Conservation (phyloP, 495 filamentous ascomycete genomes). For the Umbilicaria muhlenbergii region DNA sequence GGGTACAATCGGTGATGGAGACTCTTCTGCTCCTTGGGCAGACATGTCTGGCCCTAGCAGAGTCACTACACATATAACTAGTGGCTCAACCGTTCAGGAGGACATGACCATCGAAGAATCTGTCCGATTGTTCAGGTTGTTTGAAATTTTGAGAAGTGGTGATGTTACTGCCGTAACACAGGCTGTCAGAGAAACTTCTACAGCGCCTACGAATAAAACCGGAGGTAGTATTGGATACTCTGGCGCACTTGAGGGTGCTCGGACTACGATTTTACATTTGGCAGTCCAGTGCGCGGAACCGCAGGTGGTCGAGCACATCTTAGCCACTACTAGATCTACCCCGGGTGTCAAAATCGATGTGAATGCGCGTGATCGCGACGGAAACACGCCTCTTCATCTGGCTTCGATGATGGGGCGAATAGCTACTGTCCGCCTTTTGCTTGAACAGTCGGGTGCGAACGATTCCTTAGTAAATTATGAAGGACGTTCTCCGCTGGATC, state of each 20-base stretch:
- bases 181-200: conserved; percentile 54
- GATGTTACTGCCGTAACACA: conserved; percentile 82
- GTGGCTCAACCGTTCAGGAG: conserved; percentile 18
- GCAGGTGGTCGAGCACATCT: conserved; percentile 87
- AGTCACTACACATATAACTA: conserved; percentile 20
- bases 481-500: conserved; percentile 72
- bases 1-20: conserved; percentile 6
- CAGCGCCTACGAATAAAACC: conserved; percentile 22
- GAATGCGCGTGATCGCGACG: conserved; percentile 80
- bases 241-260: conserved; percentile 40
- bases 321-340: conserved; percentile 49
- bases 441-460: conserved; percentile 68
- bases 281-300: conserved; percentile 95
- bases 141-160: conserved; percentile 78
- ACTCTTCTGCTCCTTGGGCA: conserved; percentile 11
- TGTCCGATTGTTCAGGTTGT: conserved; percentile 81
- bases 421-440: conserved; percentile 61
- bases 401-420: conserved; percentile 68
- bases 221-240: conserved; percentile 32
- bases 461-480: conserved; percentile 83
- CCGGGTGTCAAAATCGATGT: conserved; percentile 49
- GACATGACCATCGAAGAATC: conserved; percentile 73
- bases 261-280: conserved; percentile 73
- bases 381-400: conserved; percentile 84
- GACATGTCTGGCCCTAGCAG: conserved; percentile 16